Percentiles rank a stretch among this genome's conserved stretches.
Conservation (phyloP, 1,139 yeast species). For the Spathaspora jeffriesii region DNA sequence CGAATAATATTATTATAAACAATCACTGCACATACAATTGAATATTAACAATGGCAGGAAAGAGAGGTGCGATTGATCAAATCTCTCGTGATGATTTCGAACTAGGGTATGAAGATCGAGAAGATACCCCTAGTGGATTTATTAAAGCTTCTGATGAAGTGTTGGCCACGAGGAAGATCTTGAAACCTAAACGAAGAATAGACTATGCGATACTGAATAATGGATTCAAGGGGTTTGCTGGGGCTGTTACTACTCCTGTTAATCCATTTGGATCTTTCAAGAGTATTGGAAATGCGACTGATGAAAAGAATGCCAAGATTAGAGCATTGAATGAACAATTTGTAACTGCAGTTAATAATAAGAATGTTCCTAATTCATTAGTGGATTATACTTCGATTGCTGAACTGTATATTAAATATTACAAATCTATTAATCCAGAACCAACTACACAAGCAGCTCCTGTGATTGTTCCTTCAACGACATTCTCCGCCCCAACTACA, state of each 20-base stretch:
- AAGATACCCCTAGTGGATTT: constrained; percentile 25
- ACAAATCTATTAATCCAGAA: constrained; percentile 40
- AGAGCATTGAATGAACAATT: constrained; percentile 74
- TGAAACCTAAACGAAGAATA: constrained; percentile 51
- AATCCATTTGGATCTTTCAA: constrained; percentile 5
- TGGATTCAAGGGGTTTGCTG: constrained; percentile 11
- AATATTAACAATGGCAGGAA: constrained; percentile 42
- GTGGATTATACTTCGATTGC: constrained; percentile 61
- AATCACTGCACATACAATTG: neutral
- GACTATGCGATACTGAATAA: constrained; percentile 7
- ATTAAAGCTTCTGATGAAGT: constrained; percentile 58
- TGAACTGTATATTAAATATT: constrained; percentile 61
- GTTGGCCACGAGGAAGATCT: constrained; percentile 67
- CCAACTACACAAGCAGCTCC: no score
- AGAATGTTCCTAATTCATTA: constrained; percentile 46
- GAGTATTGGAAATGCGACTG: constrained; percentile 1
- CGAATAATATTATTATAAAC: neutral
- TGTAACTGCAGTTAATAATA: constrained; percentile 46
- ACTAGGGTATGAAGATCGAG: constrained; percentile 28
- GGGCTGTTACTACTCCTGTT: constrained; percentile 1
- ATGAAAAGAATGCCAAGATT: constrained; percentile 39
- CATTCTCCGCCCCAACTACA: constrained; percentile 1
- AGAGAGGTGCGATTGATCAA: constrained; percentile 66
- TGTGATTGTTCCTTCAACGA: no score
- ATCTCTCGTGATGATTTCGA: constrained; percentile 46